These are phyloP conservation scores for Aspergillus coremiiformis DNA, from an alignment of 495 filamentous ascomycete genomes.

Conservation along the genomic window DNA sequence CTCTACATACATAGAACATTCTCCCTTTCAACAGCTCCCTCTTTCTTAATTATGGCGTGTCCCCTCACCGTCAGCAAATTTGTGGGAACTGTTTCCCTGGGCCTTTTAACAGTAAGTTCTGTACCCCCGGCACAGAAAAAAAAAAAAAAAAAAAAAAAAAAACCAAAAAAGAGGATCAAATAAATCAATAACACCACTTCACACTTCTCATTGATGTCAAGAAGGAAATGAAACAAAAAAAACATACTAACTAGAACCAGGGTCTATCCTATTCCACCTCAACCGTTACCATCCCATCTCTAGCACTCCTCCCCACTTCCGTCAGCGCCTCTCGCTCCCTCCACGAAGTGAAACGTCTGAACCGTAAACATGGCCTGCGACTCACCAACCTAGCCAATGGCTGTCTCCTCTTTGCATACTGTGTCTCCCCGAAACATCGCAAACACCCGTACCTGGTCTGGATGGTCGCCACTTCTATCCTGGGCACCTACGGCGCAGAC, in stretches of 20 bases:
- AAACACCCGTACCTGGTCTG: slow-evolving; percentile 84
- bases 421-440: slow-evolving; percentile 58
- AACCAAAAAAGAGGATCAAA: background rate
- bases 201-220: no score
- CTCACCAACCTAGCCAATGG: slow-evolving; percentile 54
- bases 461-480: slow-evolving; percentile 51
- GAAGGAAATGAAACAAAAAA: no score
- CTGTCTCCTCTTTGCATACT: slow-evolving; percentile 65
- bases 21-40: background rate
- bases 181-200: no score
- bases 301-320: slow-evolving; percentile 70
- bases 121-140: background rate
- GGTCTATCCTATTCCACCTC: slow-evolving; percentile 77
- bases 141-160: background rate
- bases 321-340: slow-evolving; percentile 57
- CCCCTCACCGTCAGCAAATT: slow-evolving; percentile 75
- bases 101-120: slow-evolving; percentile 69
- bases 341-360: slow-evolving; percentile 50
- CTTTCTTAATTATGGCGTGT: slow-evolving; percentile 51
- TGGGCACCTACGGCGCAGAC: slow-evolving; percentile 50
- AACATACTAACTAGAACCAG: slow-evolving; percentile 34
- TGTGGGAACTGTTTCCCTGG: slow-evolving; percentile 78
- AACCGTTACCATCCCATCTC: slow-evolving; percentile 63
- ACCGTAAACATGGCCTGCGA: slow-evolving; percentile 49
- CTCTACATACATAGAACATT: background rate